Percentiles rank a stretch among this genome's conserved stretches.
Conservation (phyloP, 805 yeast genomes). For the Lachancea nothofagi region DNA sequence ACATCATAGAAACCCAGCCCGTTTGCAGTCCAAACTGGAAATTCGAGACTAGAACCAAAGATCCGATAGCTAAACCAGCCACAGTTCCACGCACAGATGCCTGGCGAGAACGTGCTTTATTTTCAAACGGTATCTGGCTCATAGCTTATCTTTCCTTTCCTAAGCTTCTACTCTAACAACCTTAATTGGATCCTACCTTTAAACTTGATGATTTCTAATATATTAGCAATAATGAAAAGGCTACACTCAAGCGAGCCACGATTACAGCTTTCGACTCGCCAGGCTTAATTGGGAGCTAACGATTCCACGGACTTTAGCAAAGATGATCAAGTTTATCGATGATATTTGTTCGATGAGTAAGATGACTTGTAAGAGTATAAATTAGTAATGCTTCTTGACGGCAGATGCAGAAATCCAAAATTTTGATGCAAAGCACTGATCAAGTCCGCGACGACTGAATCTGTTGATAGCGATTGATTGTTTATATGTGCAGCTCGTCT, state of each 20-base stretch:
- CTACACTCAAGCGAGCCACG: too few relatives aligned
- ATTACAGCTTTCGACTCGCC: too few relatives aligned
- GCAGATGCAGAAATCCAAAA: too few relatives aligned
- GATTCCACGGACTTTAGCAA: too few relatives aligned
- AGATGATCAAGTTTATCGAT: too few relatives aligned
- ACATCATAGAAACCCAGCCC: constrained; percentile 99
- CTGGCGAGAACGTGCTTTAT: constrained; percentile 54
- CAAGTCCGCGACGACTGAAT: neutral
- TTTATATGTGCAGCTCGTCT: too few relatives aligned
- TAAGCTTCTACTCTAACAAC: neutral
- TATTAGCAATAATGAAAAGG: too few relatives aligned
- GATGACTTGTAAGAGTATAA: too few relatives aligned
- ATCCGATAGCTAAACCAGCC: constrained; percentile 80
- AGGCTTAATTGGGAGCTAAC: too few relatives aligned
- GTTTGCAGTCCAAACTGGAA: constrained; percentile 96
- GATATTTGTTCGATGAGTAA: too few relatives aligned
- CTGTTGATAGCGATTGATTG: too few relatives aligned
- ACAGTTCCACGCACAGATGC: constrained; percentile 67
- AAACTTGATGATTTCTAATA: too few relatives aligned
- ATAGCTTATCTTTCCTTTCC: neutral
- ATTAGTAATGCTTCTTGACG: constrained; percentile 1
- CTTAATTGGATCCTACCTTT: neutral
- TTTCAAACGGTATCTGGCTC: constrained; percentile 16
- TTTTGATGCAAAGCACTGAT: neutral
- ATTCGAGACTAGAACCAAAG: constrained; percentile 79